Evolutionary conservation across 306 rosid species (phyloP).

Genomic region (Alnus glutinosa): DNA sequence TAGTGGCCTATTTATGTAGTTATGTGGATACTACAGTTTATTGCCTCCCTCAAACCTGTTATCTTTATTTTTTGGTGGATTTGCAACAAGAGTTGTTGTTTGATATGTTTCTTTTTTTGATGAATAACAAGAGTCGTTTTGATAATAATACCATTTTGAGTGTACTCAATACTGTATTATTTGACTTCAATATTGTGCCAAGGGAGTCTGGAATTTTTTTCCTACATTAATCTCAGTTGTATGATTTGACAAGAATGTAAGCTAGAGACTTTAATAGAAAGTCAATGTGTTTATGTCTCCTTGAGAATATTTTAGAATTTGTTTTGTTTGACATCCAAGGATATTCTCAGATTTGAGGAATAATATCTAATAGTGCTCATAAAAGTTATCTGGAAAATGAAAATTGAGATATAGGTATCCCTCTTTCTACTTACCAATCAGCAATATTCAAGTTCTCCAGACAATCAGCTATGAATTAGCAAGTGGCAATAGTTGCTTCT

Average conservation of each 20-base stretch:
- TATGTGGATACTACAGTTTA: not conserved
- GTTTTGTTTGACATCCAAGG: not conserved
- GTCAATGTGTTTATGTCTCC: not conserved
- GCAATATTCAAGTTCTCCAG: not conserved
- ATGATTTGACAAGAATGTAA: not conserved
- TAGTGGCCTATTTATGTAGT: not conserved
- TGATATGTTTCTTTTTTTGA: not conserved
- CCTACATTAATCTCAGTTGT: not conserved
- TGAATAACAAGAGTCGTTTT: not conserved
- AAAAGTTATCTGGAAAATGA: not conserved
- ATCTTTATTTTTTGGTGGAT: not conserved
- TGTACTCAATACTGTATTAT: not conserved
- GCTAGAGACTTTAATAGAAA: not conserved
- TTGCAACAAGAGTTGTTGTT: not conserved
- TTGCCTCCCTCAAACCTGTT: not conserved
- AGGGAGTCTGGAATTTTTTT: not conserved
- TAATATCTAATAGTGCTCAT: not conserved
- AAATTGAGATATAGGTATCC: not conserved
- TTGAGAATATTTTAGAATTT: not conserved
- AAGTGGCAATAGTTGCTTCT: not conserved
- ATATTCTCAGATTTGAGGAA: not conserved
- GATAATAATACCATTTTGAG: not conserved
- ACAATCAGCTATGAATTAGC: not conserved
- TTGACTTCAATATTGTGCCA: not conserved
- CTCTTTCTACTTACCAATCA: not conserved